phyloP scores from a whole-genome alignment of 805 yeast species.

The Wickerhamiella lipophila region DNA sequence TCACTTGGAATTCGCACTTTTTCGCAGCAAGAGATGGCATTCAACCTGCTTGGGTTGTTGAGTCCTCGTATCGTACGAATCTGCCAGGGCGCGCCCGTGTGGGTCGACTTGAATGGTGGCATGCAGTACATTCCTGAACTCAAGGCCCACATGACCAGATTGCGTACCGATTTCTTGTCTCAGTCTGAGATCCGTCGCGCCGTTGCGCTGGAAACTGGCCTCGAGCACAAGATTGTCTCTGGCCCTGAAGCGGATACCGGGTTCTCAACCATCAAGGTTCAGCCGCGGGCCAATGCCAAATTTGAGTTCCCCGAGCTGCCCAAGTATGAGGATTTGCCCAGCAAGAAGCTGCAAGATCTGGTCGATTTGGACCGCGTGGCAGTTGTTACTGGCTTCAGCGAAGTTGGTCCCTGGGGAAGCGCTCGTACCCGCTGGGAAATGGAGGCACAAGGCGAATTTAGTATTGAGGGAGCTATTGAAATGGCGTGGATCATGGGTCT shows the following conservation, averaged over 20 bases:
- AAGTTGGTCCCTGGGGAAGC: slow-evolving; percentile 99
- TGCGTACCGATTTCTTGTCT: slow-evolving; percentile 62
- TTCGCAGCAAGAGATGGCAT: slow-evolving; percentile 98
- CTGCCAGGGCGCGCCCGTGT: slow-evolving; percentile 87
- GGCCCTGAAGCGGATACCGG: slow-evolving; percentile 85
- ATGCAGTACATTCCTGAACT: slow-evolving; percentile 85
- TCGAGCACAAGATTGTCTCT: slow-evolving; percentile 72
- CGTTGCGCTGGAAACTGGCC: slow-evolving; percentile 82
- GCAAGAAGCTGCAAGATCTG: slow-evolving; percentile 67
- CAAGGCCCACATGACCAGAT: slow-evolving; percentile 68
- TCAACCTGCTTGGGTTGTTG: slow-evolving; percentile 88
- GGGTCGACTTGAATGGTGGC: slow-evolving; percentile 99
- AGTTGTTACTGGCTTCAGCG: slow-evolving; percentile 96
- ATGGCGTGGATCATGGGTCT: slow-evolving; percentile 99
- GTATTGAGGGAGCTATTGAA: slow-evolving; percentile 94
- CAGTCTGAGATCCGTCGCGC: slow-evolving; percentile 90
- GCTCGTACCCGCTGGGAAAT: slow-evolving; percentile 99
- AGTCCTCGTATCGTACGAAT: slow-evolving; percentile 71
- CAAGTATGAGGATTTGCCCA: slow-evolving; percentile 50
- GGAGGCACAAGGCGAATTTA: slow-evolving; percentile 91
- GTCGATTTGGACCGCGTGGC: slow-evolving; percentile 82
- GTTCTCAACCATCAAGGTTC: slow-evolving; percentile 59
- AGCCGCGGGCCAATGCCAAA: slow-evolving; percentile 91
- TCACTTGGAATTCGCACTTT: slow-evolving; percentile 92
- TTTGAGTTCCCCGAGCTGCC: slow-evolving; percentile 86